Evolutionary conservation across 345 rosid genomes (phyloP).

Genomic region (Syzygium jambos): DNA sequence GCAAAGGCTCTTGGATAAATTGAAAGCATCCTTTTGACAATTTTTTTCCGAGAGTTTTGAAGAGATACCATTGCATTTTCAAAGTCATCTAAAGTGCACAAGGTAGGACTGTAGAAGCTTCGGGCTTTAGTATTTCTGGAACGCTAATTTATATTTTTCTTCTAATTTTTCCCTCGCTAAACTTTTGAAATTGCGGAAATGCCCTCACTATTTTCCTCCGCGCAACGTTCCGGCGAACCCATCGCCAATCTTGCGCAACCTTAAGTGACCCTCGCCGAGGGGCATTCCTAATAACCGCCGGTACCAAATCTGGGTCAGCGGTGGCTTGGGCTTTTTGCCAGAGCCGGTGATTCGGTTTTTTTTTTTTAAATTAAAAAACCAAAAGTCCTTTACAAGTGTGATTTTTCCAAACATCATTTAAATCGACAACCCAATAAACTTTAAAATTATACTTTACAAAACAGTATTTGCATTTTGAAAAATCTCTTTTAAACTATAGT

Average conservation of each 20-base stretch:
- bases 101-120: neutral
- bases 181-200: no score
- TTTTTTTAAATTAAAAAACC: no score
- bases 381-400: no score
- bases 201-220: neutral
- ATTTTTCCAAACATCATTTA: neutral
- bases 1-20: neutral
- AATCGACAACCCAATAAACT: no score
- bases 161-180: neutral
- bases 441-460: no score
- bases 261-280: neutral
- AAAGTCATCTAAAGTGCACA: neutral
- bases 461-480: no score
- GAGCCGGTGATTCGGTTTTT: neutral
- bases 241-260: fast-evolving
- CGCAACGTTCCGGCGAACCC: neutral
- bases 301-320: no score
- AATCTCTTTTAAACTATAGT: neutral
- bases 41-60: neutral
- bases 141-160: neutral
- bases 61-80: no score
- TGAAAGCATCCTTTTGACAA: no score
- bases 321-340: no score
- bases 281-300: neutral
- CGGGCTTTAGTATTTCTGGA: neutral